Conservation (phyloP, 2,329 filamentous ascomycete species). For the Apiospora pterosperma region DNA sequence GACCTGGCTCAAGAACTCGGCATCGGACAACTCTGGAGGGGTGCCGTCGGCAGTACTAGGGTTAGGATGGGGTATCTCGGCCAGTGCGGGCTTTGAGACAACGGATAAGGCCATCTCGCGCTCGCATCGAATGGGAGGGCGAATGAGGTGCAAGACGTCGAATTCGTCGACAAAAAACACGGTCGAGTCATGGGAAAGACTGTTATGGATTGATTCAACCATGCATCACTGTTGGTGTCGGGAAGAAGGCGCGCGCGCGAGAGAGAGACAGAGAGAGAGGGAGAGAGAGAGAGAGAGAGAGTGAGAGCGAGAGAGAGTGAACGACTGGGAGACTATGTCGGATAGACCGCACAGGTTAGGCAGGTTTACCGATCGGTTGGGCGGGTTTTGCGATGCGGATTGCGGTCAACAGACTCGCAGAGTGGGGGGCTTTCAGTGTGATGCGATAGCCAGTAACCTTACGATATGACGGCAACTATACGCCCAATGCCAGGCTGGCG, state of each 20-base stretch:
- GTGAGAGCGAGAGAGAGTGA: neutral
- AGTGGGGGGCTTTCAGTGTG: neutral
- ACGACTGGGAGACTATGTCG: neutral
- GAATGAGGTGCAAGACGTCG: neutral
- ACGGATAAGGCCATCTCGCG: neutral
- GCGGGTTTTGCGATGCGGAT: neutral
- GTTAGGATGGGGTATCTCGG: neutral
- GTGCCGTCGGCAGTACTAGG: neutral
- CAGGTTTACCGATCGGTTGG: neutral
- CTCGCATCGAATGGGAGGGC: neutral
- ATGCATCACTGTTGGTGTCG: neutral
- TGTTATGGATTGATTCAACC: neutral
- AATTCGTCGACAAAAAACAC: slow-evolving; percentile 1
- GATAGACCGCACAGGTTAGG: neutral
- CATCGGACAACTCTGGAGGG: slow-evolving; percentile 25
- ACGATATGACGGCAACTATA: neutral
- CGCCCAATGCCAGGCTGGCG: neutral
- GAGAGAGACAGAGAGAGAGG: neutral
- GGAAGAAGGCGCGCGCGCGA: neutral
- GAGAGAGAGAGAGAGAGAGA: neutral
- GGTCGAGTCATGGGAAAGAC: neutral
- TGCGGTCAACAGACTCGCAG: neutral
- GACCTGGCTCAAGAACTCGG: slow-evolving; percentile 25
- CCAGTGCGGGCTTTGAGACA: slow-evolving; percentile 1
- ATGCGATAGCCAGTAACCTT: neutral